phyloP scores from a whole-genome alignment of 2,329 filamentous ascomycete species.

The Diaporthe longicolla region DNA sequence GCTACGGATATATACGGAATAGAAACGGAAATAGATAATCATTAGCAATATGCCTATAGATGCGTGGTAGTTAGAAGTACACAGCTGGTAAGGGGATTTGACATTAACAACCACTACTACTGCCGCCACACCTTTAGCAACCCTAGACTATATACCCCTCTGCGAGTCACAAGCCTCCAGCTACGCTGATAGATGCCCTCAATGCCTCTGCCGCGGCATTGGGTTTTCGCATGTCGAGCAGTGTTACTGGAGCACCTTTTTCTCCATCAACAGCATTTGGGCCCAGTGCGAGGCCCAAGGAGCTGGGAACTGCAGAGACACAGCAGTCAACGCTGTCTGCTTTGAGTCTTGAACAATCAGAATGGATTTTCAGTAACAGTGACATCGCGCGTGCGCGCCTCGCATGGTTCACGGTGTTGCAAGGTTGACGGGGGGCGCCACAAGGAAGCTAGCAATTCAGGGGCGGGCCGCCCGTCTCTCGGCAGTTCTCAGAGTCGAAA shows the following conservation, averaged over 20 bases:
- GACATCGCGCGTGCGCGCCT: no score
- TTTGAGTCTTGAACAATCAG: background rate
- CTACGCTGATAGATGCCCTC: conserved; percentile 36
- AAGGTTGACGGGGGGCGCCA: background rate
- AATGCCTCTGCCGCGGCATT: conserved; percentile 35
- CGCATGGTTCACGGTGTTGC: no score
- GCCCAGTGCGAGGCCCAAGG: conserved; percentile 31
- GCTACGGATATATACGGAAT: no score
- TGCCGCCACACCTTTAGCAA: conserved; percentile 26
- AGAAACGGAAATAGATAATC: no score
- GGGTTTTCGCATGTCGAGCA: conserved; percentile 14
- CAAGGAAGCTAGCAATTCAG: background rate
- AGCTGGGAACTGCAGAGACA: conserved; percentile 25
- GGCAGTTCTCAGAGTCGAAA: background rate
- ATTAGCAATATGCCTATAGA: no score
- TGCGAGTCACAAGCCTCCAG: conserved; percentile 34
- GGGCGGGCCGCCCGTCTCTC: background rate
- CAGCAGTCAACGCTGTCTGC: conserved; percentile 36
- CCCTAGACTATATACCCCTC: conserved; percentile 37
- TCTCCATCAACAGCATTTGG: conserved; percentile 33
- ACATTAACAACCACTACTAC: conserved; percentile 25
- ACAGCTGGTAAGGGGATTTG: no score
- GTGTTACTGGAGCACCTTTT: conserved; percentile 39
- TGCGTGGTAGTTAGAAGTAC: no score
- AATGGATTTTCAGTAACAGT: background rate